Conservation (phyloP, 106 monocot genomes). For the Dendrobium huoshanense region DNA sequence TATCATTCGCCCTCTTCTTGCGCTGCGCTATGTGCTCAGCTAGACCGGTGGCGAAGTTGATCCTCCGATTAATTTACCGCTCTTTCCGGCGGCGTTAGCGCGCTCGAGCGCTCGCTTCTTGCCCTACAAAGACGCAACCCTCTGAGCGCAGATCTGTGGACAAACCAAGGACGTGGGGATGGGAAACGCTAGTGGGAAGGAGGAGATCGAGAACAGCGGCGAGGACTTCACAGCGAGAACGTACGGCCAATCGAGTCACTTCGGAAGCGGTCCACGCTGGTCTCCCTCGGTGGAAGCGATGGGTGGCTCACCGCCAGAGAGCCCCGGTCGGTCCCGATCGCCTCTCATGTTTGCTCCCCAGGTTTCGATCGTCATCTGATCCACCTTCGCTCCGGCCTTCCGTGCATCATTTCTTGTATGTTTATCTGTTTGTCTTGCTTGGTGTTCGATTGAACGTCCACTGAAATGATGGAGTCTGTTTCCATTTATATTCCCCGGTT, state of each 20-base stretch:
- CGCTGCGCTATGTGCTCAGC: neutral
- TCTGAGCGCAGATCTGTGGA: conserved; percentile 2
- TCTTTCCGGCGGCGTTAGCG: neutral
- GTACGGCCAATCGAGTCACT: conserved; percentile 11
- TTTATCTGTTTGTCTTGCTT: neutral
- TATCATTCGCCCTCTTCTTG: neutral
- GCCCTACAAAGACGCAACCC: neutral
- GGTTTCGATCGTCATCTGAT: conserved; percentile 18
- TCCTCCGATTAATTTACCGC: neutral
- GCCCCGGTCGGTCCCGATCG: conserved; percentile 40
- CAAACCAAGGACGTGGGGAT: neutral
- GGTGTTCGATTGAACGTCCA: neutral
- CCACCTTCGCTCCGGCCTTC: neutral
- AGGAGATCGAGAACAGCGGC: conserved; percentile 28
- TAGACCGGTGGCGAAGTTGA: neutral
- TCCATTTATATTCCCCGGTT: neutral
- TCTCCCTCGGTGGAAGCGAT: conserved; percentile 24
- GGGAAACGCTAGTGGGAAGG: conserved; percentile 45
- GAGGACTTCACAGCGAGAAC: conserved; percentile 34
- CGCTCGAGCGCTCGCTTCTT: neutral
- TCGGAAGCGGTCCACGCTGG: conserved; percentile 10
- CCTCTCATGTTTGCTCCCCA: conserved; percentile 65
- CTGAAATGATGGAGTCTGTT: neutral
- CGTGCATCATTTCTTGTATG: neutral
- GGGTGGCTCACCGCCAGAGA: conserved; percentile 35